Base-by-base conservation (phyloP, 2,329 filamentous ascomycete species). In the Curvularia sp. region DNA sequence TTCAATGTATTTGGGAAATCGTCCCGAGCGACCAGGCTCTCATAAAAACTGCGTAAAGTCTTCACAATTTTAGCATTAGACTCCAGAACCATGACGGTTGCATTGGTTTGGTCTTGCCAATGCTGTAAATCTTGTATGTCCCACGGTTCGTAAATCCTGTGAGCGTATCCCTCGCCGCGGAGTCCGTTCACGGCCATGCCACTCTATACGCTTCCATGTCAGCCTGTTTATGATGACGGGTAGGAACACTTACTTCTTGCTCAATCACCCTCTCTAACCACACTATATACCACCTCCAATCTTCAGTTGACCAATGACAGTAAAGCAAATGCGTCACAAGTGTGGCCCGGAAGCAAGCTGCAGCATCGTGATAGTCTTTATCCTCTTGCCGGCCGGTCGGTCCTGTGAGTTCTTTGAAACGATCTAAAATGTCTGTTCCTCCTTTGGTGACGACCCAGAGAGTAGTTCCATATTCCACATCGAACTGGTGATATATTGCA, bases 371-470 rank as follows among this genome's bases (percentile, higher is more conserved):
- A 52, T 78, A 81, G 5, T 63, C 58, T 51, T 61, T 71, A 49
- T 78, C 73, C 54, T 79, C 73, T 18, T 66, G 44, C 18, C 70
- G 59, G 20, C 70, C 74, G 38, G 67, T 46, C n/a, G 60, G 43
- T 8, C 60, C 69, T 3, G 75, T 79, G 38, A 80, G 18, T 20
- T 77, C 62, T 55, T 75, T 65, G 42, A 60, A 66, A 13, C 59
- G 61, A 10, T 72, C 30, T 9, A 63, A 52, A 0, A 72, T 43
- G 33, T 71, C 68, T 10, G 26, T 28, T n/a, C 63, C 31, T 0
- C 77, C 79, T 46, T 79, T 78, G 0, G 75, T 75, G 0, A 80
- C 64, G 5, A 83, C 73, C 81, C 81, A 83, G 2, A 81, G 50
- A 0, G 77, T 66, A 1, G 68, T 78, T 0, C 78, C 67, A 3